phyloP scores from a whole-genome alignment of 441 rosid species.

The Pelargonium myrrhifolium region DNA sequence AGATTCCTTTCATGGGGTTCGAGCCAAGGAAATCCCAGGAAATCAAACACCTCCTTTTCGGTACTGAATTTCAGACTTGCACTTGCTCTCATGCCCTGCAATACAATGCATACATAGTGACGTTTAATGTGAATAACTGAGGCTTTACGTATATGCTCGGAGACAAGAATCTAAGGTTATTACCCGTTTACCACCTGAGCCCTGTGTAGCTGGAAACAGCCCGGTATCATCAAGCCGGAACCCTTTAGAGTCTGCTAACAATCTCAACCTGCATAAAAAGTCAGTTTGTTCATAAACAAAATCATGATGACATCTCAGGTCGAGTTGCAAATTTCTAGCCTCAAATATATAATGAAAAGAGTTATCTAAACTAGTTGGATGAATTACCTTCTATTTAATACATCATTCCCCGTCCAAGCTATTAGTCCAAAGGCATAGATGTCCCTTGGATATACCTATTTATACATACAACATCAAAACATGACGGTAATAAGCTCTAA shows the following conservation, averaged over 20 bases:
- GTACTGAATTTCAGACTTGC: slow-evolving; percentile 51
- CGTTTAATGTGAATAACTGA: not conserved
- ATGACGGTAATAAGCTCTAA: too few relatives aligned
- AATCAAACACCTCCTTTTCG: slow-evolving; percentile 72
- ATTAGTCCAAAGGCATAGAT: slow-evolving; percentile 81
- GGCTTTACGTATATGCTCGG: not conserved
- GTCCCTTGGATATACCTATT: slow-evolving; percentile 80
- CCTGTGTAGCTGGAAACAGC: slow-evolving; percentile 65
- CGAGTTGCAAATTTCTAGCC: too few relatives aligned
- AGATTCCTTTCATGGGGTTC: slow-evolving; percentile 81
- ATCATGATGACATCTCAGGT: not conserved
- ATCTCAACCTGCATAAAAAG: slow-evolving; percentile 53
- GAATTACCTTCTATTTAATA: slow-evolving; percentile 69
- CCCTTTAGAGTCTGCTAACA: slow-evolving; percentile 83
- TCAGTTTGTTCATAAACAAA: not conserved
- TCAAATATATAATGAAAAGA: too few relatives aligned
- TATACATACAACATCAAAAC: not conserved
- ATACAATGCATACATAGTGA: slow-evolving; percentile 12
- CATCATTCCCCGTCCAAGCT: slow-evolving; percentile 94
- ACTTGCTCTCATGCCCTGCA: slow-evolving; percentile 59
- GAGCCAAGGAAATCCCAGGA: slow-evolving; percentile 75
- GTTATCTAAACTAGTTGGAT: not conserved
- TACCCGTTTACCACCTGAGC: slow-evolving; percentile 74
- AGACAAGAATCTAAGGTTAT: slow-evolving; percentile 6
- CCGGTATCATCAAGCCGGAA: slow-evolving; percentile 84